Conservation (phyloP, 306 rosid genomes). For the Alnus rubra region DNA sequence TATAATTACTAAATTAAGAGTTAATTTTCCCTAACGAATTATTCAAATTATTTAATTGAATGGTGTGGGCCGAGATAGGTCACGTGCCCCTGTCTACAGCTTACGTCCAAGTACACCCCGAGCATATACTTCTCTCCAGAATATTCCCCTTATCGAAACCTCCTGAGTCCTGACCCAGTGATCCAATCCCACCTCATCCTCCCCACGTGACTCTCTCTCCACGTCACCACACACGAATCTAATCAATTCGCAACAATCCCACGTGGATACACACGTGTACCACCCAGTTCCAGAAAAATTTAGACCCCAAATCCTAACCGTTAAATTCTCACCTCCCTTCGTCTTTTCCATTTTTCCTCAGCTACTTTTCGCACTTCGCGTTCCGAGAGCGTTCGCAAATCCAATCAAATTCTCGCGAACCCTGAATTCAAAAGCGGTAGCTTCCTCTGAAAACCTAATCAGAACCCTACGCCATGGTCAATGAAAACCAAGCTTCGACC, state of each 20-base stretch:
- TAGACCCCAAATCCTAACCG: slow-evolving; percentile 22
- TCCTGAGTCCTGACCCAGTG: slow-evolving; percentile 22
- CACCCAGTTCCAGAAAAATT: slow-evolving; percentile 26
- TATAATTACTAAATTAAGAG: too few species aligned
- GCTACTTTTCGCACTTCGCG: neutral
- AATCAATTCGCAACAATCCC: slow-evolving; percentile 20
- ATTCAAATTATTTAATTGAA: too few species aligned
- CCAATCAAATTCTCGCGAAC: too few species aligned
- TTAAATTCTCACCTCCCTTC: slow-evolving; percentile 8
- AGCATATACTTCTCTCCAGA: slow-evolving; percentile 43
- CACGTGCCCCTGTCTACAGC: too few species aligned
- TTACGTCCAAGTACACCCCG: neutral
- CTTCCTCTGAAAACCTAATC: neutral
- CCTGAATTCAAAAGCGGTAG: neutral
- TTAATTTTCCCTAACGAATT: too few species aligned
- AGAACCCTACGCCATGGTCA: slow-evolving; percentile 50
- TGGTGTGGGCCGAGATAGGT: too few species aligned
- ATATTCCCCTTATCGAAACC: slow-evolving; percentile 21
- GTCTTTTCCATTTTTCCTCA: too few species aligned
- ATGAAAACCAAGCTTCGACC: slow-evolving; percentile 46
- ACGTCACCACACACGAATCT: slow-evolving; percentile 22
- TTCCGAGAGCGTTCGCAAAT: neutral
- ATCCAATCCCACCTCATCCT: slow-evolving; percentile 5
- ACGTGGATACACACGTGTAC: slow-evolving; percentile 43
- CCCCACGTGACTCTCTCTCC: neutral